Conservation (phyloP, 768 basidiomycete species). For the Neoboletus subvelutipes region DNA sequence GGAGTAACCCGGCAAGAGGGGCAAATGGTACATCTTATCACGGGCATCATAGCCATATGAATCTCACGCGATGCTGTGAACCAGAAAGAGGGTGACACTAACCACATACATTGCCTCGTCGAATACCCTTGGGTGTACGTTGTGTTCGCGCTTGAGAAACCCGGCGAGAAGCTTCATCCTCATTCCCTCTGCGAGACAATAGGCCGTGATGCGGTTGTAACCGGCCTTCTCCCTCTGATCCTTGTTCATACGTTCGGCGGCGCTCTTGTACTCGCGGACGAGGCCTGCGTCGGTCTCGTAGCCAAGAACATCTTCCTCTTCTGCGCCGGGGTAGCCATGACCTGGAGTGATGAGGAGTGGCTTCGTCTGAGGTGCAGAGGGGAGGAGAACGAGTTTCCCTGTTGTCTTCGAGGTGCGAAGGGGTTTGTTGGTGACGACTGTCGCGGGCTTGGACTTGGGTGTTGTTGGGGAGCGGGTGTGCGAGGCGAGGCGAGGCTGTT, state of each 20-base stretch:
- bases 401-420: conserved; percentile 88
- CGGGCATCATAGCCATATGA: neutral
- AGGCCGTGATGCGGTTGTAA: conserved; percentile 82
- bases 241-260: conserved; percentile 87
- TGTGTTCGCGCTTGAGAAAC: conserved; percentile 92
- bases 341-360: conserved; percentile 43
- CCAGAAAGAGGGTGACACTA: conserved; percentile 31
- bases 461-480: conserved; percentile 14
- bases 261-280: conserved; percentile 76
- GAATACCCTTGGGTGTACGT: conserved; percentile 80
- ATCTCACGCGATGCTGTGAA: neutral
- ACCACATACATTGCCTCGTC: conserved; percentile 95
- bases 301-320: conserved; percentile 52
- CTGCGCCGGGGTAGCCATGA: conserved; percentile 12
- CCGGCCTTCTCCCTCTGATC: conserved; percentile 79
- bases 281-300: conserved; percentile 63
- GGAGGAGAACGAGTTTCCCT: conserved; percentile 87
- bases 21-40: conserved; percentile 83
- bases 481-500: conserved; percentile 22
- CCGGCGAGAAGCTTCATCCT: conserved; percentile 80
- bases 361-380: conserved; percentile 85
- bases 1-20: conserved; percentile 88
- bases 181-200: conserved; percentile 83
- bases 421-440: conserved; percentile 41
- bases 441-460: conserved; percentile 16